These are phyloP conservation scores for Sequoia sempervirens DNA, from an alignment of 75 land plant species.

Conservation along the genomic window DNA sequence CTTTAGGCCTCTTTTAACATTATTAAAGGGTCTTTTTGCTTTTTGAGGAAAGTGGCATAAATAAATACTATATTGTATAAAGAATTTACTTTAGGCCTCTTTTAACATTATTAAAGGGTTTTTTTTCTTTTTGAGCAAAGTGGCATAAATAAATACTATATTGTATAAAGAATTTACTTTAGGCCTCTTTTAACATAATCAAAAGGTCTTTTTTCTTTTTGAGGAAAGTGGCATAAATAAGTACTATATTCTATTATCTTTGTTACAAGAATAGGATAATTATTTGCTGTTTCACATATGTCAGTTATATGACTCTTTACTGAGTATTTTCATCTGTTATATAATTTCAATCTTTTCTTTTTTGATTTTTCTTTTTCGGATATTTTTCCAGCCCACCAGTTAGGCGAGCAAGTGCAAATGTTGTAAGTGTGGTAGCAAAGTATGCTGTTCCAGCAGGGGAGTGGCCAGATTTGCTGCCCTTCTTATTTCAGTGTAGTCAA, in stretches of 20 bases:
- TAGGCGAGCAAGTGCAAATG: constrained; percentile 92
- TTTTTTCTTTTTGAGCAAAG: too few species aligned
- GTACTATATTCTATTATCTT: not conserved
- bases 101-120: not conserved
- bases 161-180: not conserved
- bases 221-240: not conserved
- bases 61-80: not conserved
- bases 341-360: not conserved
- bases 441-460: constrained; percentile 96
- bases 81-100: not conserved
- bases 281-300: not conserved
- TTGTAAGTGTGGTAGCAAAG: constrained; percentile 90
- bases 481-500: constrained; percentile 93
- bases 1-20: not conserved
- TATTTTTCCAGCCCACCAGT: constrained; percentile 65
- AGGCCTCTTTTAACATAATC: not conserved
- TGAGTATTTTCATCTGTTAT: not conserved
- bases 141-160: not conserved
- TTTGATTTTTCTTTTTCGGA: not conserved
- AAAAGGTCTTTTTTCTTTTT: not conserved
- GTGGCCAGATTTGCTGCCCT: constrained; percentile 95
- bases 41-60: too few species aligned
- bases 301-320: not conserved
- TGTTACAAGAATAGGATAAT: not conserved
- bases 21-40: not conserved